Evolutionary conservation across 345 rosid species (phyloP), one percentile per base, ranked within the genome.

Genomic region (Gossypium sturtianum): DNA sequence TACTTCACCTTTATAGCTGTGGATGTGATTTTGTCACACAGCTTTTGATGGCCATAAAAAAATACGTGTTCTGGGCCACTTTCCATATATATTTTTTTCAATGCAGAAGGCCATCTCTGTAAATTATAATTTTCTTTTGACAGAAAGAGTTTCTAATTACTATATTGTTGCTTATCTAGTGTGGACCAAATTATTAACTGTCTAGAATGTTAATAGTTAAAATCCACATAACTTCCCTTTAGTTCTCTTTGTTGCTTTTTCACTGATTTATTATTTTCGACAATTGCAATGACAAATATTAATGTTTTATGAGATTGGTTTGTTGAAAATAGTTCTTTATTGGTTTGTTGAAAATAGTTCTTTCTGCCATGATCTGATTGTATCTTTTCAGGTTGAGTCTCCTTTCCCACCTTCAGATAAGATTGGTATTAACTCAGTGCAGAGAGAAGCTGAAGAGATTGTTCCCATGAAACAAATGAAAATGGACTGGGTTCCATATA

Each of bases 401-500:
- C 95, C 97, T 74, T 86, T 91, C 67, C 95, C 98, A 22, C 99
- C 99, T 72, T 96, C 99, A 65, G 97, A 96, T 85, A 90, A 90
- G 87, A 93, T 96, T 74, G 99, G 97, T 60, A 90, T 96, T 73
- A 96, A 88, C 69, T 96, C 98, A 9, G 97, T 96, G 86, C 99
- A 96, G 80, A 91, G 93, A 82, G 99, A 90, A 82, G 78, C 76
- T 43, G 99, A 96, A 85, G 98, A 93, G 82, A 93, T 93, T 81
- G 74, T 96, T 84, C 98, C 98, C n/a, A 93, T 96, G 99, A 96
- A 87, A 74, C 84, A 89, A 75, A 96, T 96, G 99, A 91, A 96
- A 85, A 96, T 96, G 99, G 97, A 86, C 72, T 93, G 99, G 99
- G 85, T 89, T 77, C 99, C 99, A 7, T 96, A 96, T 79, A 84